Evolutionary conservation across 1,284 basidiomycete genomes (phyloP), one percentile per base, ranked within the genome.

Genomic region (Trichosporon inkin): DNA sequence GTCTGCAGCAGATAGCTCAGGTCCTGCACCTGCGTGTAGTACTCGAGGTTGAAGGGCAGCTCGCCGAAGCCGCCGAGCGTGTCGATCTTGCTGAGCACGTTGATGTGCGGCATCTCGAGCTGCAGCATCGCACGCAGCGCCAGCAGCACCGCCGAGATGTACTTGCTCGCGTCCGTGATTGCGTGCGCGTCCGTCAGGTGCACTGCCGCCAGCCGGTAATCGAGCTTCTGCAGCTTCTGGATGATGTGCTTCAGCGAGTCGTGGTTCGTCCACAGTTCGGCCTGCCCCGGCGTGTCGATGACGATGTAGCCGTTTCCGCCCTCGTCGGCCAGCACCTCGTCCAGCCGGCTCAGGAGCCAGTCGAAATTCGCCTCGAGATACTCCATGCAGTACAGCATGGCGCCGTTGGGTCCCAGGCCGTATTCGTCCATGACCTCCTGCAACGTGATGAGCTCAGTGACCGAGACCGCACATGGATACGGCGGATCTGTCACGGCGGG

Each of bases 1-100:
- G 85, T 81, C 61, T 87, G 88, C 66, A 90, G 84, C 6, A 99
- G 84, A 75, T 98, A 89, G 0, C 88, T 88, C 0, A 99, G 82
- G 75, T 99, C 94, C 78, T 97, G 93, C 0, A 96, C 95, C 77
- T 99, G 92, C 40, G 96, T 98, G 75, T 99, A 99, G 76, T 92
- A 99, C 67, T 95, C 92, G 41, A 99, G 86, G 71, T 95, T 96
- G 82, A 99, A 98, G 38, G 93, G 90, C 49, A 96, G 83, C 62
- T 95, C 89, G 16, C 92, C 93, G 67, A 93, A 93, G 66, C 88
- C 84, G 14, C 84, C 81, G 16, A 99, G 82, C 20, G 98, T 80
- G 78, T 99, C 96, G 57, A 99, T 84, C 79, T 99, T 99, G 35
- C 90, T 93, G 14, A 99, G 82, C 1, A 99, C 95, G 71, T 99